phyloP scores from a whole-genome alignment of 225 moss, liverwort and hornwort species.

The Thuidium tamariscinum region DNA sequence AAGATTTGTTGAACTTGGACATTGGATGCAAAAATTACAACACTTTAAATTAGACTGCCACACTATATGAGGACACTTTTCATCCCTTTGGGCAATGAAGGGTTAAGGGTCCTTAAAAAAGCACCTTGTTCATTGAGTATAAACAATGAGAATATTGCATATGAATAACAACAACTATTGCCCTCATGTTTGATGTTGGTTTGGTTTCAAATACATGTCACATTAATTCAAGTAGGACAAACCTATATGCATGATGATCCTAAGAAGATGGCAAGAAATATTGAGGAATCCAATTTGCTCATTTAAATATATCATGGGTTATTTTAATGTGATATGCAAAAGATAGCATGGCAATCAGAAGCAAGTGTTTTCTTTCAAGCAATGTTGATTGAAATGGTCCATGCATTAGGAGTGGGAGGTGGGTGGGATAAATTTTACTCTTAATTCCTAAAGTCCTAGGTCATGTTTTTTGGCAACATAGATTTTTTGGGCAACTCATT shows the following conservation, averaged over 20 bases:
- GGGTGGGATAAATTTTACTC: not conserved
- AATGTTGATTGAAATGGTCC: not conserved
- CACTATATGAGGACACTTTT: too few species aligned
- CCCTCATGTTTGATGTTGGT: not conserved
- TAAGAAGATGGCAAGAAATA: not conserved
- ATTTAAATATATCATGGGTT: not conserved
- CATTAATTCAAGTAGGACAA: not conserved
- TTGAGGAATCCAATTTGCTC: not conserved
- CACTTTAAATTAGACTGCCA: too few species aligned
- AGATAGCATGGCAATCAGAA: not conserved
- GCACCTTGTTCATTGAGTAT: not conserved
- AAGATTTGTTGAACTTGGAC: too few species aligned
- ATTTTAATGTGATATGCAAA: too few species aligned
- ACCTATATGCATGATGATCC: rapidly evolving
- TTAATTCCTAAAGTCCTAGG: not conserved
- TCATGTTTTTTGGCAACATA: too few species aligned
- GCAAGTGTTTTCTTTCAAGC: not conserved
- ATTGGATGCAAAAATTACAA: too few species aligned
- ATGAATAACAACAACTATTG: not conserved
- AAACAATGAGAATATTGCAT: not conserved
- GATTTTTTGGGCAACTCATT: too few species aligned
- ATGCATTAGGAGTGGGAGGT: rapidly evolving
- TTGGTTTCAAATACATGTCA: not conserved
- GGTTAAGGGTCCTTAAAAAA: too few species aligned
- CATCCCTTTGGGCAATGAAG: too few species aligned